Evolutionary conservation across 78 protist species (phyloP).

Genomic region (Neovahlkampfia damariscottae): DNA sequence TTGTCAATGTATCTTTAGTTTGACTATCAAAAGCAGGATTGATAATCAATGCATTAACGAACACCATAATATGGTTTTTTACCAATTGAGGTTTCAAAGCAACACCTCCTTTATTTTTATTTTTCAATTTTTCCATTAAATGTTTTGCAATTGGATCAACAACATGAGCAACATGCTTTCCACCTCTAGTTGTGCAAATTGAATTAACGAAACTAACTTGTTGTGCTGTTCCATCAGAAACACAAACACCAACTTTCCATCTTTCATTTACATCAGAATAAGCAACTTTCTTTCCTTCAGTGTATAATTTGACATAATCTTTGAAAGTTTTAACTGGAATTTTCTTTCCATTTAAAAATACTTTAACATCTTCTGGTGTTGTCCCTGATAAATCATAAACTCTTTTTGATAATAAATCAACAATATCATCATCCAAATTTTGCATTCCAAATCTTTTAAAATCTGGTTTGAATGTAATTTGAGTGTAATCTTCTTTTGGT

Average conservation of each 20-base stretch:
- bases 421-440: constrained; percentile 59
- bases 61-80: constrained; percentile 66
- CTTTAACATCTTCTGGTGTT: constrained; percentile 3
- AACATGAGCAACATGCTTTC: constrained; percentile 82
- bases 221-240: constrained; percentile 33
- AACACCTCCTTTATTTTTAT: constrained; percentile 31
- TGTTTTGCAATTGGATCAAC: constrained; percentile 40
- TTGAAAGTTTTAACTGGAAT: constrained; percentile 4
- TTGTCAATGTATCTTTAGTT: constrained; percentile 83
- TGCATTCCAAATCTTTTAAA: constrained; percentile 52
- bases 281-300: constrained; percentile 9
- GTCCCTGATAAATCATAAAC: constrained; percentile 86
- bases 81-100: constrained; percentile 61
- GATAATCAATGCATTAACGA: constrained; percentile 84
- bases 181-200: constrained; percentile 93
- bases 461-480: constrained; percentile 42
- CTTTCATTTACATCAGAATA: constrained; percentile 21
- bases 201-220: constrained; percentile 89
- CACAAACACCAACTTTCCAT: constrained; percentile 31
- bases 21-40: constrained; percentile 97
- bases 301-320: constrained; percentile 61
- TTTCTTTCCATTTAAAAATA: constrained; percentile 17
- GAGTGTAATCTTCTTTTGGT: constrained; percentile 18
- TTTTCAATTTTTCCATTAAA: constrained; percentile 24
- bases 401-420: constrained; percentile 56